phyloP scores from a whole-genome alignment of 208 protist genomes.

The Leishmania tropica region DNA sequence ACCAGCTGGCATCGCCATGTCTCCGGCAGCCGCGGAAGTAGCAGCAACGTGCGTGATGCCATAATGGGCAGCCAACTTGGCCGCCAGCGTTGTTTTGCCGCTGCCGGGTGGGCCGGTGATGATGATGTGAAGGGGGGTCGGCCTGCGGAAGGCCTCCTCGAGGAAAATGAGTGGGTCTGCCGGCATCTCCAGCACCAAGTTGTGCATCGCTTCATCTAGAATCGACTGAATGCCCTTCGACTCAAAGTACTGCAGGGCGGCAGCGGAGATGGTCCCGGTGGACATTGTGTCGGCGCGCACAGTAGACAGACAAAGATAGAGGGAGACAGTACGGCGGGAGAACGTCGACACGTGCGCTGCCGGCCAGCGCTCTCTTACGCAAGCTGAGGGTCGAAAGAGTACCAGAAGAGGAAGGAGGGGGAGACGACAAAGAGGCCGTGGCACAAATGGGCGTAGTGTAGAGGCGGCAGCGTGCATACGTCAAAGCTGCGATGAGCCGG shows the following conservation, averaged over 20 bases:
- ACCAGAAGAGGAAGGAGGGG: background rate
- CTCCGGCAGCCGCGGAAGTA: conserved; percentile 67
- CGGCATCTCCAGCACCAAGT: conserved; percentile 65
- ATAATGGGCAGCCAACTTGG: conserved; percentile 81
- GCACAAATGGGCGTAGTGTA: background rate
- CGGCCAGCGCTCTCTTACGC: background rate
- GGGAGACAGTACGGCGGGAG: background rate
- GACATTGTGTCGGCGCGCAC: conserved; percentile 43
- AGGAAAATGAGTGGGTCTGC: conserved; percentile 75
- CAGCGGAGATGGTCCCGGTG: conserved; percentile 64
- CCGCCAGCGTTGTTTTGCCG: conserved; percentile 93
- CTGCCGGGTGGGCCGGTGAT: conserved; percentile 82
- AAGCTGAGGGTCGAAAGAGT: background rate
- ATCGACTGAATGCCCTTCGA: conserved; percentile 67
- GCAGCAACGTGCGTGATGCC: conserved; percentile 80
- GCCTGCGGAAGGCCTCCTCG: conserved; percentile 40
- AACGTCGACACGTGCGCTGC: background rate
- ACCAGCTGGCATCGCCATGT: conserved; percentile 39
- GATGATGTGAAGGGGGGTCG: conserved; percentile 61
- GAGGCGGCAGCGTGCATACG: background rate
- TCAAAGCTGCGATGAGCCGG: background rate
- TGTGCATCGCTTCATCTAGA: conserved; percentile 81
- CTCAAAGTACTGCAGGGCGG: conserved; percentile 68
- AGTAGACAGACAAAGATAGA: background rate
- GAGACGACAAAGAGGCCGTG: background rate